Percentiles rank a stretch among this genome's conserved stretches.
Conservation (phyloP, 2,329 filamentous ascomycete genomes). For the Thermothelomyces thermophilus region DNA sequence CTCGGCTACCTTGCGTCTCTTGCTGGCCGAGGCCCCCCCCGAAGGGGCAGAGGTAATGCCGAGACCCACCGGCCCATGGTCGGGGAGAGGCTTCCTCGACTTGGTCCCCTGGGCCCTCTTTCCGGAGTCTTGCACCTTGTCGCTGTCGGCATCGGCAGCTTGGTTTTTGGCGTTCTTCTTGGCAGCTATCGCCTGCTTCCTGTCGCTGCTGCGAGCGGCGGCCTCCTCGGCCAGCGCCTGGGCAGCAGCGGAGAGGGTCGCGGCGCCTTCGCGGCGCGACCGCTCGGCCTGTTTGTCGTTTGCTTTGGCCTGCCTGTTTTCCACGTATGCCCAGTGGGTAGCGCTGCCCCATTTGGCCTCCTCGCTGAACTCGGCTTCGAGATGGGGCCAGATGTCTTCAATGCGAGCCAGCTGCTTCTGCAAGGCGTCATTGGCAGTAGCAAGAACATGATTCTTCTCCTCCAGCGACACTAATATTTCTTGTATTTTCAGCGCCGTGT, state of each 20-base stretch:
- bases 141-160: constrained; percentile 60
- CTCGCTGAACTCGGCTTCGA: constrained; percentile 85
- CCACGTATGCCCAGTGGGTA: constrained; percentile 92
- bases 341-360: constrained; percentile 89
- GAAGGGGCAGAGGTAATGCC: constrained; percentile 55
- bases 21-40: constrained; percentile 48
- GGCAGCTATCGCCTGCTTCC: constrained; percentile 73
- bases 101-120: constrained; percentile 63
- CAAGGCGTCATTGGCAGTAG: constrained; percentile 84
- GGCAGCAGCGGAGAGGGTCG: constrained; percentile 69
- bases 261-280: constrained; percentile 70
- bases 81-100: constrained; percentile 50
- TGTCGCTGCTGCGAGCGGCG: constrained; percentile 73
- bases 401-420: constrained; percentile 78
- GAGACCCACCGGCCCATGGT: constrained; percentile 46
- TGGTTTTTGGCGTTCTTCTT: constrained; percentile 66
- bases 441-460: constrained; percentile 95
- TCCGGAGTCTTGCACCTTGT: constrained; percentile 39
- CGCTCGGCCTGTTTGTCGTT: constrained; percentile 60
- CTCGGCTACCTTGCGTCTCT: constrained; percentile 71
- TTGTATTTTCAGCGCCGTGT: constrained; percentile 69
- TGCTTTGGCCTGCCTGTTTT: constrained; percentile 63
- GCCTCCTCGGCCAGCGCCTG: constrained; percentile 76
- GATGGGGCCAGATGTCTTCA: constrained; percentile 78
- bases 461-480: constrained; percentile 87